Base-by-base conservation (phyloP, 345 rosid species). In the Melaleuca alternifolia region DNA sequence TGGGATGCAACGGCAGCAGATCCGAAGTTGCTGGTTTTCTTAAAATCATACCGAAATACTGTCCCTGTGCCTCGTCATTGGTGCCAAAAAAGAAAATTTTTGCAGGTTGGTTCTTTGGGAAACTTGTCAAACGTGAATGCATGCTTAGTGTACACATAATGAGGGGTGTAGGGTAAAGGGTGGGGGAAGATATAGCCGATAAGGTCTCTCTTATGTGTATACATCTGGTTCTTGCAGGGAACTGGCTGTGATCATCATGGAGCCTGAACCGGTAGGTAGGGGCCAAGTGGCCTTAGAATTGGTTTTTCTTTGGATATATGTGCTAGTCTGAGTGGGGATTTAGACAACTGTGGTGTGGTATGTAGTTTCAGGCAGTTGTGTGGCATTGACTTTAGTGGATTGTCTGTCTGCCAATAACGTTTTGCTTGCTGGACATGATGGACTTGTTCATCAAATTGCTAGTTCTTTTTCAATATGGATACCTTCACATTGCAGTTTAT, bases 191-290 rank as follows among this genome's bases (percentile, higher is more conserved):
- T 93, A 93, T 91, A 86, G 95, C 88, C 89, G 89, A 90, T 89
- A 91, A 96, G 96, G 95, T 92, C 95, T 96, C 93, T 96, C 99
- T 96, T 96, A 98, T 98, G 95, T 92, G 95, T 89, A 95, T 94
- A 93, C 91, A 96, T 95, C 97, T 97, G 96, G 92, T 95, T 96
- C 99, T 98, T 98, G 99, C 99, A 98, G 99, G 99, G 94, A 89
- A 92, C 88, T 92, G 82, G 94, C 97, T 94, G 98, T 92, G 94
- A 93, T 96, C 93, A 86, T 92, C 93, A 87, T 93, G 99, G 96
- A 94, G 99, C 94, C 94, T 91, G 94, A 97, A 95, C 94, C 93
- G 95, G 98, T 98, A 96, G 98, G 99, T 98, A 93, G 95, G 90
- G 94, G 91, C 93, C 92, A 88, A 82, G 91, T 88, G 90, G 92